Percentiles rank a stretch among this genome's conserved stretches.
Evolutionary conservation across 1,139 yeast genomes (phyloP).

Genomic region (Pichia norvegensis): DNA sequence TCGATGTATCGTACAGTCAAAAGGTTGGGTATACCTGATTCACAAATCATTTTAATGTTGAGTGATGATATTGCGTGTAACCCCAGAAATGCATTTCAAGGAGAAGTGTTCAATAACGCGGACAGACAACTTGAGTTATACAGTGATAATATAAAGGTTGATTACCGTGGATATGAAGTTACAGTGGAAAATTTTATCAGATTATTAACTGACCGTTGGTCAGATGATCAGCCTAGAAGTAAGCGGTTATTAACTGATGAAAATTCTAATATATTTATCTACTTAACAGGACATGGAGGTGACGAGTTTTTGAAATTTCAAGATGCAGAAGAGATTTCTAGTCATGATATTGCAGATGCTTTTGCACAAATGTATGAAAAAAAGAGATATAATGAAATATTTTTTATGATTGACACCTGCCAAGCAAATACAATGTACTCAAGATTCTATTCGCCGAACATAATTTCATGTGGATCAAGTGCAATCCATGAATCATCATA

Average conservation of each 20-base stretch:
- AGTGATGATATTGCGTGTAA: constrained; percentile 97
- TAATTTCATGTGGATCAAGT: constrained; percentile 91
- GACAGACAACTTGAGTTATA: constrained; percentile 91
- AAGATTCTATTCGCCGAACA: constrained; percentile 84
- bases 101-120: constrained; percentile 88
- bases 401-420: constrained; percentile 97
- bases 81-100: constrained; percentile 92
- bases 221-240: constrained; percentile 84
- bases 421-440: constrained; percentile 98
- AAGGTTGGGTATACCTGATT: constrained; percentile 92
- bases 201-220: constrained; percentile 90
- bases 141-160: constrained; percentile 93
- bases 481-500: constrained; percentile 83
- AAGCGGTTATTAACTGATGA: constrained; percentile 88
- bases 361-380: constrained; percentile 96
- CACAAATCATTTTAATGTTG: constrained; percentile 91
- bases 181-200: constrained; percentile 94
- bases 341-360: constrained; percentile 94
- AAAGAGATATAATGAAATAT: constrained; percentile 86
- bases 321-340: constrained; percentile 95
- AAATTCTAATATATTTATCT: constrained; percentile 85
- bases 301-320: constrained; percentile 94
- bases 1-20: constrained; percentile 94
- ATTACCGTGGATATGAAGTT: constrained; percentile 94
- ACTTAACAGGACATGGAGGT: constrained; percentile 98